A percentile compares a stretch with the other conserved stretches of the same genome.
phyloP scores from a whole-genome alignment of 1,284 basidiomycete species.

The Microbotryomycetes sp. region DNA sequence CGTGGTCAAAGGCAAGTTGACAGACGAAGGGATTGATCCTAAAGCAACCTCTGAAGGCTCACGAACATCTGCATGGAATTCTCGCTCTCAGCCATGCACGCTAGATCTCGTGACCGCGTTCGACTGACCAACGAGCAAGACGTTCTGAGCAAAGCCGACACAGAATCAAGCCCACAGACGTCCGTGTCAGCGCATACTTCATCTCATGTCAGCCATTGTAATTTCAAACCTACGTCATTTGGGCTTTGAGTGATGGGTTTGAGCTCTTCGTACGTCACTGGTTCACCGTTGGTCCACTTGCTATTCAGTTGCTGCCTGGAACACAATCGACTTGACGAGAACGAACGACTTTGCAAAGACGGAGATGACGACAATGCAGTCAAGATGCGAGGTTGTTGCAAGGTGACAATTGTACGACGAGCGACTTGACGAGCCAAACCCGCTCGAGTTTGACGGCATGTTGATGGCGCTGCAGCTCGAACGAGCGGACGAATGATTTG shows the following conservation, averaged over 20 bases:
- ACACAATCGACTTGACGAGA: not conserved
- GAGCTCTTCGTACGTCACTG: slow-evolving; percentile 72
- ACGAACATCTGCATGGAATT: slow-evolving; percentile 59
- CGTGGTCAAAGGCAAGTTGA: slow-evolving; percentile 82
- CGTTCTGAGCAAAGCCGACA: slow-evolving; percentile 50
- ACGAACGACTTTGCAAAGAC: too few species aligned
- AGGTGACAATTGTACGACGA: too few species aligned
- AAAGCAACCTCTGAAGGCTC: slow-evolving; percentile 89
- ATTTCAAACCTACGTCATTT: slow-evolving; percentile 55
- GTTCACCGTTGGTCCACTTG: slow-evolving; percentile 12
- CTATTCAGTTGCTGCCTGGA: not conserved
- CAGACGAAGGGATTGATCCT: slow-evolving; percentile 90
- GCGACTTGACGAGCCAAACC: too few species aligned
- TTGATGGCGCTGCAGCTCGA: too few species aligned
- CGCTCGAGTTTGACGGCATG: too few species aligned
- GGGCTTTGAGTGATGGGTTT: slow-evolving; percentile 77
- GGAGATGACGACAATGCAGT: not conserved
- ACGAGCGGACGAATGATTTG: too few species aligned
- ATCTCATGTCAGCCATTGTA: not conserved
- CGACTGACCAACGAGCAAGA: slow-evolving; percentile 60
- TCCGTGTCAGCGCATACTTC: not conserved
- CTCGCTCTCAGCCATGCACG: slow-evolving; percentile 4
- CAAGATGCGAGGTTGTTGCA: too few species aligned
- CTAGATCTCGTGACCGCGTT: not conserved
- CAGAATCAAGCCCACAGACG: not conserved